Evolutionary conservation across 2,329 filamentous ascomycete genomes (phyloP).

Genomic region (Penicillium sp.): DNA sequence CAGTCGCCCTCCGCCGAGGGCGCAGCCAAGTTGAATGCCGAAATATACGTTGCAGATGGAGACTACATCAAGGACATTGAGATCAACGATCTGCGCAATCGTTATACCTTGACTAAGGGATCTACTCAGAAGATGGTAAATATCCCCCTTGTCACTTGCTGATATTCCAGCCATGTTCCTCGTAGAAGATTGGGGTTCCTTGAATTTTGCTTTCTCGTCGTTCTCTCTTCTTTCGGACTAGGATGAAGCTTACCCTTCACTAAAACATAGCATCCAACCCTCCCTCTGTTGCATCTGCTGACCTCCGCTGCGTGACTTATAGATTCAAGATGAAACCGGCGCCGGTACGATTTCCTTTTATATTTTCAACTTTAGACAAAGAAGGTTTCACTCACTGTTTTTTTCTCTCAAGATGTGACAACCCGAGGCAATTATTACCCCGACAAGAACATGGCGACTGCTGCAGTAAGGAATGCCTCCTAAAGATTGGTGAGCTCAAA

Average conservation of each 20-base stretch:
- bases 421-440: constrained; percentile 95
- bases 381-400: constrained; percentile 59
- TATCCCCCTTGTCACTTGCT: constrained; percentile 68
- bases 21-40: constrained; percentile 67
- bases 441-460: constrained; percentile 95
- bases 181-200: constrained; percentile 33
- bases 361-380: constrained; percentile 46
- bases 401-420: constrained; percentile 79
- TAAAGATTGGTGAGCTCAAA: background rate
- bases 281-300: constrained; percentile 87
- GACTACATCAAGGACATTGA: constrained; percentile 99
- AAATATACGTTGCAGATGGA: constrained; percentile 92
- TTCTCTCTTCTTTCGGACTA: constrained; percentile 47
- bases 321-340: constrained; percentile 99
- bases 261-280: constrained; percentile 55
- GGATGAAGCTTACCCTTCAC: constrained; percentile 67
- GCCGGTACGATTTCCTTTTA: constrained; percentile 77
- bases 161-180: constrained; percentile 55
- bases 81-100: constrained; percentile 95
- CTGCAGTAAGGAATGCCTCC: constrained; percentile 64
- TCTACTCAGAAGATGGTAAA: constrained; percentile 99
- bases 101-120: constrained; percentile 95
- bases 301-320: constrained; percentile 81
- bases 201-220: constrained; percentile 30
- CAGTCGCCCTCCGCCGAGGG: constrained; percentile 51